phyloP scores from a whole-genome alignment of 2,329 filamentous ascomycete species.

The Xylariaceae sp. region DNA sequence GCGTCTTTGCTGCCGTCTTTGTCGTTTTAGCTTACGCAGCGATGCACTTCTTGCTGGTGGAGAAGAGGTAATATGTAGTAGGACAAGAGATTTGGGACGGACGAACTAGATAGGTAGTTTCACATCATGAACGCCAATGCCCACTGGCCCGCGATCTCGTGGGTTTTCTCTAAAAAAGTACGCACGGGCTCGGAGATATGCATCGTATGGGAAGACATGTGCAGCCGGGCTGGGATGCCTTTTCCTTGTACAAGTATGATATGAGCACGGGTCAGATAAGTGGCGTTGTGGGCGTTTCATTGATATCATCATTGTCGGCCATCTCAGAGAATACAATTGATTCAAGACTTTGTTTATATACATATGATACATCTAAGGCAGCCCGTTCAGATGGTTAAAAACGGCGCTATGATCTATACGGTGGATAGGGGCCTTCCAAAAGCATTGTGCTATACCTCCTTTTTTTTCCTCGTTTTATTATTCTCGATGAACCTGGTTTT shows the following conservation, averaged over 20 bases:
- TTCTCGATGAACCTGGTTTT: background rate
- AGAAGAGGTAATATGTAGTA: constrained; percentile 60
- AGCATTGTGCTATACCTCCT: background rate
- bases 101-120: background rate
- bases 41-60: constrained; percentile 90
- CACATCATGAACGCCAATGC: background rate
- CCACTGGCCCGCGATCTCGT: background rate
- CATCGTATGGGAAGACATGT: constrained; percentile 15
- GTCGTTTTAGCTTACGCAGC: constrained; percentile 82
- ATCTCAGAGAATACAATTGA: constrained; percentile 12
- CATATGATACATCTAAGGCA: constrained; percentile 25
- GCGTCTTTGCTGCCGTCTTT: constrained; percentile 75
- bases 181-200: constrained; percentile 7
- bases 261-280: constrained; percentile 13
- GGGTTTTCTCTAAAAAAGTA: constrained; percentile 2
- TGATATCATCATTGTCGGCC: background rate
- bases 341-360: constrained; percentile 22
- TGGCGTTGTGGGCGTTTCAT: constrained; percentile 18
- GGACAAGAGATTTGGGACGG: background rate
- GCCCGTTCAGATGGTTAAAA: background rate
- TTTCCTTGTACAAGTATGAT: constrained; percentile 12
- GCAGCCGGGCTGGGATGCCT: constrained; percentile 13
- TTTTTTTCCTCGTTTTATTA: background rate
- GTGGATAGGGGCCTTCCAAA: background rate
- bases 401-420: constrained; percentile 8